Conservation (phyloP, 1,139 yeast species). For the Saccharomyces uvarum region DNA sequence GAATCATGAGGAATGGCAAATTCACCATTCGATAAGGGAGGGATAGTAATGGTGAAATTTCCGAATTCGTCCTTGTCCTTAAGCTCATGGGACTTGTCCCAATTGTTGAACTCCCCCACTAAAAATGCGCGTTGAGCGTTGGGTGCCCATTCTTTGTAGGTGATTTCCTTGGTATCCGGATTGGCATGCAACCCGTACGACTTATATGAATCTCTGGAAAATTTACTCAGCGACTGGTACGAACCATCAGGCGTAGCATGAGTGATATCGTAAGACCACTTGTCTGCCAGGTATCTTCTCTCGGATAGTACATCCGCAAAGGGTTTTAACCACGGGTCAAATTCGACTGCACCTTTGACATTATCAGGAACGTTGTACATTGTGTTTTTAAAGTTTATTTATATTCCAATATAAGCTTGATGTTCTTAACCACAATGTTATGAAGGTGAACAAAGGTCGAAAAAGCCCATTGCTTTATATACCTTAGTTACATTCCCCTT, state of each 20-base stretch:
- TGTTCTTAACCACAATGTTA: background rate
- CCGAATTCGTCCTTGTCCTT: constrained; percentile 52
- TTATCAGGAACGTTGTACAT: constrained; percentile 29
- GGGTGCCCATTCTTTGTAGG: constrained; percentile 82
- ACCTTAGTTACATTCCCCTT: background rate
- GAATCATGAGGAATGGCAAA: constrained; percentile 77
- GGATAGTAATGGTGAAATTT: constrained; percentile 54
- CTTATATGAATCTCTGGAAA: constrained; percentile 50
- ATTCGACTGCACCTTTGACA: constrained; percentile 52
- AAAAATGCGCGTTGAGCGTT: constrained; percentile 66
- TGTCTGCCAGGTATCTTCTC: constrained; percentile 48
- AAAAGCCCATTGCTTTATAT: background rate
- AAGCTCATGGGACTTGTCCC: constrained; percentile 64
- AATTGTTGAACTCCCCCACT: constrained; percentile 84
- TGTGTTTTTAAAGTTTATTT: background rate
- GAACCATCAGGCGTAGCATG: constrained; percentile 27
- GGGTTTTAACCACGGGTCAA: constrained; percentile 88
- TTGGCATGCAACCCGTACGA: constrained; percentile 69
- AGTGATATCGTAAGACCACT: constrained; percentile 41
- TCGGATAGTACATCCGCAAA: constrained; percentile 52
- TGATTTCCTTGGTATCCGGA: constrained; percentile 43
- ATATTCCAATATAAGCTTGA: background rate
- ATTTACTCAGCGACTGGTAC: constrained; percentile 36
- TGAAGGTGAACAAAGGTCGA: background rate
- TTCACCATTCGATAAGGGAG: constrained; percentile 44